Base-by-base conservation (phyloP, 1,139 yeast genomes). In the Scheffersomyces quercinus region DNA sequence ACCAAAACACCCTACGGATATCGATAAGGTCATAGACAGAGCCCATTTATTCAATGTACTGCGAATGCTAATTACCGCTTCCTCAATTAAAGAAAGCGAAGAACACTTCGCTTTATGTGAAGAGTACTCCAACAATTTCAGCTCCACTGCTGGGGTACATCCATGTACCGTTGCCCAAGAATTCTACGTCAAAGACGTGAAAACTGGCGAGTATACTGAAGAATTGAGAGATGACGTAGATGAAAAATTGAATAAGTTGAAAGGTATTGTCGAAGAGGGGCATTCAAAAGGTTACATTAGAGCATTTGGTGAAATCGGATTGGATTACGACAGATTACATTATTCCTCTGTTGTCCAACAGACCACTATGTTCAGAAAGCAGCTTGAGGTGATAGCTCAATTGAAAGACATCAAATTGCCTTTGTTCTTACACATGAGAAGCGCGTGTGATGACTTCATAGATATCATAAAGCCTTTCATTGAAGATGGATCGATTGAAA, bases 291-390 rank as follows among this genome's bases (percentile, higher is more conserved):
- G 85, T 1, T 60, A 67, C 9, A 79, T 84, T n/a, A 77, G 75
- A 53, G 91, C 96, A 3, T 83, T 89, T 65, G 98, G 98, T 11
- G 98, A 91, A 63, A 83, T 90, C 43, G 98, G 99, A 0, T 73
- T 93, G 41, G 99, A 93, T 60, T 93, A 91, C 61, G 99, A 93
- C 62, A 70, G 99, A 46, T 69, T 95, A 42, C 84, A 87, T 56
- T 87, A 81, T 57, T 80, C 97, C 0, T 71, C 88, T 1, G 81
- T 75, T 44, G 82, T 77, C 7, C 80, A 81, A 49, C 99, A 93
- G 61, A 55, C 68, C 36, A 61, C 74, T 29, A 87, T 82, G 67
- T 93, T 93, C 58, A 73, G 72, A 47, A 73, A 73, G 49, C 99
- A 95, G 62, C 70, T 95, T 43, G 81, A 84, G 35, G 64, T 86